These are phyloP conservation scores for Candida golubevii DNA, from an alignment of 805 yeast genomes.

Conservation along the genomic window DNA sequence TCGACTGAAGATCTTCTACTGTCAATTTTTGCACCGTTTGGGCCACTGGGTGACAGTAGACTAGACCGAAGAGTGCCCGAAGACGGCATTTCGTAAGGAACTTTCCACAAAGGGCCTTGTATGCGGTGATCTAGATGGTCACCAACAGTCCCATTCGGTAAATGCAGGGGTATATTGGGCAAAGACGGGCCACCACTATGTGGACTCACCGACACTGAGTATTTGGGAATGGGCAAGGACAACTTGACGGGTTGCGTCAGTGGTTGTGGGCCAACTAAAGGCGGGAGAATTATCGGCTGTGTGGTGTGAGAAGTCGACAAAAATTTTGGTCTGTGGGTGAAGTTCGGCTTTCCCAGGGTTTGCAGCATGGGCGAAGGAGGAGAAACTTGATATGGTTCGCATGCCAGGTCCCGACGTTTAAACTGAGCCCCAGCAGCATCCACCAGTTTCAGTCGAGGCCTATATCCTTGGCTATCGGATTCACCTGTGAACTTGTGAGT, in stretches of 20 bases:
- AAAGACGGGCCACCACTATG: not conserved
- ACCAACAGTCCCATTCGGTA: not conserved
- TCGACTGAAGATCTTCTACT: constrained; percentile 46
- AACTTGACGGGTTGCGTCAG: constrained; percentile 12
- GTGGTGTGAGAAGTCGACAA: constrained; percentile 7
- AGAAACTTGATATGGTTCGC: not conserved
- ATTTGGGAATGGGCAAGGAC: constrained; percentile 7
- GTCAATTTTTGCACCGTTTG: constrained; percentile 9
- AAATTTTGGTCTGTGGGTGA: constrained; percentile 11
- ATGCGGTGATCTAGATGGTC: constrained; percentile 23
- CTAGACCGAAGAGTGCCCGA: constrained; percentile 14
- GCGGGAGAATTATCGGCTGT: constrained; percentile 18
- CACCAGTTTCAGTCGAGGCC: constrained; percentile 17
- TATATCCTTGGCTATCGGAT: not conserved
- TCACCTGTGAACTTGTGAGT: not conserved
- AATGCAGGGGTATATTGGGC: constrained; percentile 1
- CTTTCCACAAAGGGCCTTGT: constrained; percentile 55
- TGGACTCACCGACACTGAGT: constrained; percentile 8
- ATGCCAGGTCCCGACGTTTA: not conserved
- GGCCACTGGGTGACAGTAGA: constrained; percentile 13
- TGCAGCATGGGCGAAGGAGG: constrained; percentile 11
- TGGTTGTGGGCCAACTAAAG: constrained; percentile 14
- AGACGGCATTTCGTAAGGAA: constrained; percentile 53
- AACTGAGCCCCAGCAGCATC: constrained; percentile 6
- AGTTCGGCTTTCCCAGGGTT: constrained; percentile 9